Evolutionary conservation across 495 filamentous ascomycete genomes (phyloP).

Genomic region (Hypoxylon cercidicola): DNA sequence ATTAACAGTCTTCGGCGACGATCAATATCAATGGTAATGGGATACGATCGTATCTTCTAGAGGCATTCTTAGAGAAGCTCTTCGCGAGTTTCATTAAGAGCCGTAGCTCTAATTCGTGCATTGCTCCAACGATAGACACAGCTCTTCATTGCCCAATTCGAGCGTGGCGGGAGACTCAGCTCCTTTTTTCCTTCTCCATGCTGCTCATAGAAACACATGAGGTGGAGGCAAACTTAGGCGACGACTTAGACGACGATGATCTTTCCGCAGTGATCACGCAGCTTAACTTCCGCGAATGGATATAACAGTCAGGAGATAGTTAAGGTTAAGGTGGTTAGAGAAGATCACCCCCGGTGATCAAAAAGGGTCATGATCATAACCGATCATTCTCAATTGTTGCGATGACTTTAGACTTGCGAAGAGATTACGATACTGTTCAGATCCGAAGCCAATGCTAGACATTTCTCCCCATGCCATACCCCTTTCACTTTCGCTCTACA

Average conservation of each 20-base stretch:
- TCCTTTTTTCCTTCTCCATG: background rate
- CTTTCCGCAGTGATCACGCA: constrained; percentile 32
- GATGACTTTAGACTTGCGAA: background rate
- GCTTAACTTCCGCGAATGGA: constrained; percentile 15
- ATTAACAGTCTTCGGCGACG: too few relatives aligned
- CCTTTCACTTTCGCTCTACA: background rate
- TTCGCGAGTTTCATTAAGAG: too few relatives aligned
- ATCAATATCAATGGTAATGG: too few relatives aligned
- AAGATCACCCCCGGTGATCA: background rate
- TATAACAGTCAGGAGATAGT: constrained; percentile 5
- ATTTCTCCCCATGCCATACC: too few relatives aligned
- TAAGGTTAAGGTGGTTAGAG: constrained; percentile 11
- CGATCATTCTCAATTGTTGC: constrained; percentile 3
- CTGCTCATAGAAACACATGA: constrained; percentile 2
- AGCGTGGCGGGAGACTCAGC: background rate
- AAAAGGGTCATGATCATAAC: background rate
- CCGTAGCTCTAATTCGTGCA: too few relatives aligned
- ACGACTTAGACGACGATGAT: constrained; percentile 14
- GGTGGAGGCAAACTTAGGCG: background rate
- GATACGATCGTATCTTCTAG: too few relatives aligned
- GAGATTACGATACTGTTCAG: background rate
- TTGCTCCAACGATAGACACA: too few relatives aligned
- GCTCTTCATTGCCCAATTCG: too few relatives aligned
- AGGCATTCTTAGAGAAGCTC: too few relatives aligned
- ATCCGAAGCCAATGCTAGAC: too few relatives aligned